Evolutionary conservation across 805 yeast genomes (phyloP).

Genomic region (Myxozyma sirexii): DNA sequence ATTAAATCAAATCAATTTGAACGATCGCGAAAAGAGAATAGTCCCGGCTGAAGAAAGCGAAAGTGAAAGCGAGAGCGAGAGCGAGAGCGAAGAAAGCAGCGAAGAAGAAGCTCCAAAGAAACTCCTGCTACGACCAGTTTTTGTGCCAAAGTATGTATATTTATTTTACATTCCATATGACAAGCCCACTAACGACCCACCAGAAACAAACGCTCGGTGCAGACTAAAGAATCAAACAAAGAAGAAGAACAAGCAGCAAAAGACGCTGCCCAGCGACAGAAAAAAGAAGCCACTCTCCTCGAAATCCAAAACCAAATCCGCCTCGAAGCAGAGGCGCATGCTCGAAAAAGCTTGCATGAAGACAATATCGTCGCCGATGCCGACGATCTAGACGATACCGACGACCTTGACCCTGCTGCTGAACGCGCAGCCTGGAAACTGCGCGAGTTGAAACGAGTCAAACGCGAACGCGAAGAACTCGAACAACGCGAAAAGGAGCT

Average conservation of each 20-base stretch:
- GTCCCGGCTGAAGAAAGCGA: neutral
- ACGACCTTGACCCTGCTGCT: constrained; percentile 55
- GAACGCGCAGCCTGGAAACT: constrained; percentile 50
- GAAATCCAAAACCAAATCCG: constrained; percentile 39
- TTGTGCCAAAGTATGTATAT: constrained; percentile 37
- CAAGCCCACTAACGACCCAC: constrained; percentile 1
- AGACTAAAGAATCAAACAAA: constrained; percentile 22
- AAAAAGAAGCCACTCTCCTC: constrained; percentile 35
- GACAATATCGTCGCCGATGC: constrained; percentile 38
- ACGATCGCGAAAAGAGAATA: neutral
- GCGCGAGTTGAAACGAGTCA: constrained; percentile 47
- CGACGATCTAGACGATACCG: constrained; percentile 60
- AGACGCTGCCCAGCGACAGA: constrained; percentile 2
- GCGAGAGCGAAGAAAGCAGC: constrained; percentile 3
- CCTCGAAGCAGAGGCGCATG: constrained; percentile 37
- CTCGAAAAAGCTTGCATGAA: constrained; percentile 29
- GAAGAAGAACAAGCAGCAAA: constrained; percentile 9
- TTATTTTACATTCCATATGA: no score
- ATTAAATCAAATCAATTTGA: neutral
- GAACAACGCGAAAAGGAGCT: constrained; percentile 43
- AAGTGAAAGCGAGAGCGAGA: neutral
- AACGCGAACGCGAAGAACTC: constrained; percentile 46
- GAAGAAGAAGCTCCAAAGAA: constrained; percentile 31
- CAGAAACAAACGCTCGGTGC: constrained; percentile 16
- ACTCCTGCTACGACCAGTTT: constrained; percentile 40